Conservation (phyloP, 2,329 filamentous ascomycete genomes). For the Xylaria sp. region DNA sequence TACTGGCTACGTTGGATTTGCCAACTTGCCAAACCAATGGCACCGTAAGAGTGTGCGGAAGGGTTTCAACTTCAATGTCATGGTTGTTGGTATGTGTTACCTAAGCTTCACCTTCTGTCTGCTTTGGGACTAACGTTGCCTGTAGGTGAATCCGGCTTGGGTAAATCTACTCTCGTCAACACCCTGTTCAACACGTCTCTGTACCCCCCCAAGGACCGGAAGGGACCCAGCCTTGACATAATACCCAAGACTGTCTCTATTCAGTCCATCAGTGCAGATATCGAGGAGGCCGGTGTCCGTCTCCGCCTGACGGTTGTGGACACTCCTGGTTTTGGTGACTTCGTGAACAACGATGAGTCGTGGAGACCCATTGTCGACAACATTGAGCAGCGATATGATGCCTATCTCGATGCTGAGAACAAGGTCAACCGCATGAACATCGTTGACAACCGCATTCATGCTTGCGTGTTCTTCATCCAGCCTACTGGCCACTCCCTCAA, state of each 20-base stretch:
- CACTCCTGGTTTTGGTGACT: slow-evolving; percentile 97
- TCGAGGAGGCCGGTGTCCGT: slow-evolving; percentile 97
- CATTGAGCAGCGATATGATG: slow-evolving; percentile 98
- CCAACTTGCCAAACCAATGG: slow-evolving; percentile 99
- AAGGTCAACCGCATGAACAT: slow-evolving; percentile 99
- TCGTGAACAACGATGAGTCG: slow-evolving; percentile 99
- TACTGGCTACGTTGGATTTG: slow-evolving; percentile 97
- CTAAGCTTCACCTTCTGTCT: neutral
- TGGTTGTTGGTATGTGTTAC: slow-evolving; percentile 87
- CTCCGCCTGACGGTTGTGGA: slow-evolving; percentile 96
- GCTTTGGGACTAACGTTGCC: slow-evolving; percentile 10
- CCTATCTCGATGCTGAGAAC: slow-evolving; percentile 98
- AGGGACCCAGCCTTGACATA: slow-evolving; percentile 94
- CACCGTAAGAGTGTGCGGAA: slow-evolving; percentile 99
- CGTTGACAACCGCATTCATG: slow-evolving; percentile 97
- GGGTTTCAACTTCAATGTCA: slow-evolving; percentile 99
- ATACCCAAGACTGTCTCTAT: slow-evolving; percentile 98
- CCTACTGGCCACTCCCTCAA: slow-evolving; percentile 98
- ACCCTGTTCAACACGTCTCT: slow-evolving; percentile 99
- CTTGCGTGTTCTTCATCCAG: slow-evolving; percentile 99
- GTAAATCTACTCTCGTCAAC: slow-evolving; percentile 99
- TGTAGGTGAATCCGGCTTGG: slow-evolving; percentile 94
- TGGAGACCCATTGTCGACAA: slow-evolving; percentile 99
- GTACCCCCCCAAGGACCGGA: slow-evolving; percentile 98
- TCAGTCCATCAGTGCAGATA: slow-evolving; percentile 92